Percentiles rank a stretch among this genome's conserved stretches.
phyloP scores from a whole-genome alignment of 2,329 filamentous ascomycete genomes.

The Aureobasidium namibiae region DNA sequence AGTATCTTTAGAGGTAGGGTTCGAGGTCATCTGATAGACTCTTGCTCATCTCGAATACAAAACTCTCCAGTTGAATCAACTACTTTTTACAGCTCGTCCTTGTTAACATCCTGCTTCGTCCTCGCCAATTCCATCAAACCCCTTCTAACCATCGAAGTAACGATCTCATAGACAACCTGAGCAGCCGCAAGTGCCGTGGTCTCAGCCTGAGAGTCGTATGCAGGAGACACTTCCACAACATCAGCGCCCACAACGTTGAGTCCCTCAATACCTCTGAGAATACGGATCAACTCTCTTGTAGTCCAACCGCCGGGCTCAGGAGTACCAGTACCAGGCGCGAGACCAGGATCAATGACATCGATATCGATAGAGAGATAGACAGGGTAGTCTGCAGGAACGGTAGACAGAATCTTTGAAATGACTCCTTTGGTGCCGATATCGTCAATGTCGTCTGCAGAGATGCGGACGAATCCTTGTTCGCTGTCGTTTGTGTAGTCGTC shows the following conservation, averaged over 20 bases:
- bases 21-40: too few species aligned
- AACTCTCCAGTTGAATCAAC: neutral
- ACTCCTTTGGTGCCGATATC: conserved; percentile 67
- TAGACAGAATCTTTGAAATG: conserved; percentile 59
- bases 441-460: conserved; percentile 81
- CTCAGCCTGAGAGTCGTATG: conserved; percentile 73
- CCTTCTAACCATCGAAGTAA: conserved; percentile 62
- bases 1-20: too few species aligned
- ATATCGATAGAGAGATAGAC: conserved; percentile 79
- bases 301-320: conserved; percentile 90
- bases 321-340: conserved; percentile 66
- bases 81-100: conserved; percentile 7
- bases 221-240: conserved; percentile 80
- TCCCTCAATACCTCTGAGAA: conserved; percentile 71
- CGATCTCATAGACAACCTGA: conserved; percentile 77
- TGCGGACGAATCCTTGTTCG: conserved; percentile 68
- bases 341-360: conserved; percentile 68
- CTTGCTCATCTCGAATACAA: too few species aligned
- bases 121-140: conserved; percentile 14
- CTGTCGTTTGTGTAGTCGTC: conserved; percentile 66
- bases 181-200: conserved; percentile 75
- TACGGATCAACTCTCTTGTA: conserved; percentile 75
- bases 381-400: conserved; percentile 64
- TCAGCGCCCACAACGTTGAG: conserved; percentile 84
- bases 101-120: neutral